Conservation (phyloP, 2,329 filamentous ascomycete species). For the Esteya vermicola region DNA sequence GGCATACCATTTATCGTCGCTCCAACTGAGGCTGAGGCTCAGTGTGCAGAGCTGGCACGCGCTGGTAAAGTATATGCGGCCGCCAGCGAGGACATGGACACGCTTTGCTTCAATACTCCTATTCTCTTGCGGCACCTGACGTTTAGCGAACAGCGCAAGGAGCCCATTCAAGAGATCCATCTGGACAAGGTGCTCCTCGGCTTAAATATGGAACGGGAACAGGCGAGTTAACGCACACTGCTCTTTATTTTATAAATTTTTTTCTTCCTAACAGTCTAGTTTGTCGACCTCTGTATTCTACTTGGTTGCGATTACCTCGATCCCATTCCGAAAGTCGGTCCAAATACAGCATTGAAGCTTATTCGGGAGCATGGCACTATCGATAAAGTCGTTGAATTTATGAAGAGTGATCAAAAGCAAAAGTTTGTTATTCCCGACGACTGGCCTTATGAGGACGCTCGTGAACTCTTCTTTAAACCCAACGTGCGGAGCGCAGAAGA, state of each 20-base stretch:
- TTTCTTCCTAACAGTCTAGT: slow-evolving; percentile 35
- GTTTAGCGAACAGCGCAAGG: slow-evolving; percentile 93
- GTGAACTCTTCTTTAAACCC: slow-evolving; percentile 80
- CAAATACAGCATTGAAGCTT: slow-evolving; percentile 79
- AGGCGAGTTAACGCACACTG: slow-evolving; percentile 37
- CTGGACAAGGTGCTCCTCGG: slow-evolving; percentile 78
- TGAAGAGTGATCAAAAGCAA: slow-evolving; percentile 60
- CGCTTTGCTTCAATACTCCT: slow-evolving; percentile 84
- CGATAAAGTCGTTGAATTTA: slow-evolving; percentile 71
- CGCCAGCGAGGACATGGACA: slow-evolving; percentile 98
- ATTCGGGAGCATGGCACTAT: slow-evolving; percentile 84
- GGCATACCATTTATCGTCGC: slow-evolving; percentile 90
- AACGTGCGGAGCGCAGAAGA: slow-evolving; percentile 76
- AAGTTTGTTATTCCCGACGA: slow-evolving; percentile 86
- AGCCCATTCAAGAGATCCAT: slow-evolving; percentile 92
- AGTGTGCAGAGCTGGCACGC: slow-evolving; percentile 79
- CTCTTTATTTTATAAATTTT: background rate
- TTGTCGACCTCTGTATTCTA: slow-evolving; percentile 94
- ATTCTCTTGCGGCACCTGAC: slow-evolving; percentile 87
- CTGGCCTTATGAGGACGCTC: slow-evolving; percentile 89
- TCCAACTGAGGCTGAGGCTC: slow-evolving; percentile 92
- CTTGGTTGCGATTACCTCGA: slow-evolving; percentile 97
- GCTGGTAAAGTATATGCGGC: slow-evolving; percentile 95
- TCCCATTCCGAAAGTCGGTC: slow-evolving; percentile 87
- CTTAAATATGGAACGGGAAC: slow-evolving; percentile 71